phyloP scores from a whole-genome alignment of 345 rosid genomes.

The Gossypium thurberi region DNA sequence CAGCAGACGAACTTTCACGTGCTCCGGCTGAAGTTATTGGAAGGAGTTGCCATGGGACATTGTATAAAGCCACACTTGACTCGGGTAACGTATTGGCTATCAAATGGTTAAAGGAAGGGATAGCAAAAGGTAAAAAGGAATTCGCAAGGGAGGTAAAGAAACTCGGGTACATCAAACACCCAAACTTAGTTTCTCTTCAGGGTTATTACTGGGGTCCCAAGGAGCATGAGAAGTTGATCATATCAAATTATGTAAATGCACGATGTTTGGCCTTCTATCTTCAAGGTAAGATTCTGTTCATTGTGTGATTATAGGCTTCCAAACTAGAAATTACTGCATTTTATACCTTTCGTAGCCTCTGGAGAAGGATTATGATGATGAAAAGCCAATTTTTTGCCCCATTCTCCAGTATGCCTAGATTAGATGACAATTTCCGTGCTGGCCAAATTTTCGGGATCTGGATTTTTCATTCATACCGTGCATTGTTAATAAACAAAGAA shows the following conservation, averaged over 20 bases:
- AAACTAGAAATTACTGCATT: neutral
- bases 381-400: neutral
- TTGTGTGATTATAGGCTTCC: neutral
- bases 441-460: neutral
- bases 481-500: neutral
- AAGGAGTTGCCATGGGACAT: conserved; percentile 77
- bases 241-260: conserved; percentile 58
- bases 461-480: neutral
- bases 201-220: conserved; percentile 87
- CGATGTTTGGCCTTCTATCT: conserved; percentile 63
- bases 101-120: conserved; percentile 85
- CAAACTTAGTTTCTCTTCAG: conserved; percentile 68
- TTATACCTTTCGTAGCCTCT: too few species aligned
- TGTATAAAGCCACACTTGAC: conserved; percentile 67
- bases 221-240: conserved; percentile 78
- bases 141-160: conserved; percentile 84
- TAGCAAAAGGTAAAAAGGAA: conserved; percentile 72
- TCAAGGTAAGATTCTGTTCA: conserved; percentile 46
- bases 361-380: too few species aligned
- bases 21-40: conserved; percentile 90
- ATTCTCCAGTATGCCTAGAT: neutral
- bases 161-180: conserved; percentile 78
- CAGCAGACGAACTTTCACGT: conserved; percentile 72
- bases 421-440: neutral
- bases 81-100: conserved; percentile 57